Conservation (phyloP, 2,329 filamentous ascomycete species). For the Taxawa tesnikishii region DNA sequence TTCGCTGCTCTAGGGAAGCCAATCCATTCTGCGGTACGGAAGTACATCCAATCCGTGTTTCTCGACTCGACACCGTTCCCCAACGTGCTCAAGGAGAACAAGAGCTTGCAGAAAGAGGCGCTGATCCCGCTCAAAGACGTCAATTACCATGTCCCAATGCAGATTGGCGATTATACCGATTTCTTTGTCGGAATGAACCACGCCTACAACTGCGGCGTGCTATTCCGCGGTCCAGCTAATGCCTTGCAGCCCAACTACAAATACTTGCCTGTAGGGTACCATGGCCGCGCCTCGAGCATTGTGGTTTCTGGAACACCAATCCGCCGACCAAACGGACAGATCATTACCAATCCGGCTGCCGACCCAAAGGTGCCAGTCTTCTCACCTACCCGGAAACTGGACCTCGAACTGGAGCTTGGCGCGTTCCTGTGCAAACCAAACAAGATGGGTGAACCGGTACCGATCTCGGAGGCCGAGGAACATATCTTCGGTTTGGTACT, state of each 20-base stretch:
- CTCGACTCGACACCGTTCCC: slow-evolving; percentile 46
- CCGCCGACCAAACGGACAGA: slow-evolving; percentile 62
- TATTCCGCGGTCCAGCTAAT: slow-evolving; percentile 61
- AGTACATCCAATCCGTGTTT: slow-evolving; percentile 57
- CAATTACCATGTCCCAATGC: slow-evolving; percentile 60
- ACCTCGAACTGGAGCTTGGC: slow-evolving; percentile 71
- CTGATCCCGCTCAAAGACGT: slow-evolving; percentile 49
- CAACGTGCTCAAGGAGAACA: slow-evolving; percentile 51
- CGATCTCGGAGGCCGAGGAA: slow-evolving; percentile 52
- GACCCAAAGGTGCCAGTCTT: slow-evolving; percentile 52
- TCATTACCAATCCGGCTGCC: slow-evolving; percentile 50
- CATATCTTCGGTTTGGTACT: slow-evolving; percentile 69
- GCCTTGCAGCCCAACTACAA: slow-evolving; percentile 73
- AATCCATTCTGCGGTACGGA: slow-evolving; percentile 55
- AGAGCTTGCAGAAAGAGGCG: slow-evolving; percentile 40
- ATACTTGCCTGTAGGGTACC: slow-evolving; percentile 71
- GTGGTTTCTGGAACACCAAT: slow-evolving; percentile 64
- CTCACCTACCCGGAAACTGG: slow-evolving; percentile 52
- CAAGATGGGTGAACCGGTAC: slow-evolving; percentile 50
- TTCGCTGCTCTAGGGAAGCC: slow-evolving; percentile 62
- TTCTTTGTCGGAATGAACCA: slow-evolving; percentile 76
- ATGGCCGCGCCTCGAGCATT: slow-evolving; percentile 64
- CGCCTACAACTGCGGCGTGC: slow-evolving; percentile 57
- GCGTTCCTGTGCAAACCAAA: slow-evolving; percentile 59
- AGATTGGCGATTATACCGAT: slow-evolving; percentile 73